Percentiles rank a stretch among this genome's conserved stretches.
These are phyloP conservation scores for Candolleomyces efflorescens DNA, from an alignment of 768 basidiomycete genomes.

Conservation along the genomic window DNA sequence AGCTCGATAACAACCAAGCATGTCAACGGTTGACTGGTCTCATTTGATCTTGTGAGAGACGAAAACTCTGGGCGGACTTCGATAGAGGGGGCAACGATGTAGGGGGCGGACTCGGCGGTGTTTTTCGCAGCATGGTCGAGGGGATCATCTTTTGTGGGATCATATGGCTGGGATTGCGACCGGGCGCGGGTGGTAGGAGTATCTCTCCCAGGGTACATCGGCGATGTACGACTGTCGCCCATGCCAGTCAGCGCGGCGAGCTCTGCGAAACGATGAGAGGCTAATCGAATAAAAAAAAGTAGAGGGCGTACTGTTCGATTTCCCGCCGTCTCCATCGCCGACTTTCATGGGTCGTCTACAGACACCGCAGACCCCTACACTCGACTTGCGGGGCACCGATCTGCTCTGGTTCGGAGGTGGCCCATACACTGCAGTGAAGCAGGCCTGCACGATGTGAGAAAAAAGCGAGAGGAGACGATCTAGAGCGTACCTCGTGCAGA, in stretches of 20 bases:
- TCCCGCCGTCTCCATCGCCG: constrained; percentile 79
- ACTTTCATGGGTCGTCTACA: constrained; percentile 97
- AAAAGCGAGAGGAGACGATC: constrained; percentile 8
- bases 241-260: constrained; percentile 92
- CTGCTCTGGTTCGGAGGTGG: constrained; percentile 63
- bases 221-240: constrained; percentile 53
- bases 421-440: constrained; percentile 96
- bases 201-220: constrained; percentile 69
- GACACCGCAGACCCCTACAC: constrained; percentile 94
- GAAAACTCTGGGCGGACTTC: constrained; percentile 92
- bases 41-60: constrained; percentile 65
- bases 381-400: constrained; percentile 61
- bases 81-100: constrained; percentile 89
- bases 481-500: constrained; percentile 75
- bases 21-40: constrained; percentile 79
- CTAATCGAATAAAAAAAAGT: constrained; percentile 8
- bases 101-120: constrained; percentile 48
- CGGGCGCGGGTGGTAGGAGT: constrained; percentile 43
- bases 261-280: constrained; percentile 46
- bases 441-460: constrained; percentile 55
- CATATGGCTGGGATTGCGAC: constrained; percentile 41
- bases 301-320: constrained; percentile 75
- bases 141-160: constrained; percentile 85
- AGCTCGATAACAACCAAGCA: constrained; percentile 94
- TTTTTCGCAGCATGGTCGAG: constrained; percentile 56